These are phyloP conservation scores for Epichloe brachyelytri DNA, from an alignment of 2,329 filamentous ascomycete species.

Conservation along the genomic window DNA sequence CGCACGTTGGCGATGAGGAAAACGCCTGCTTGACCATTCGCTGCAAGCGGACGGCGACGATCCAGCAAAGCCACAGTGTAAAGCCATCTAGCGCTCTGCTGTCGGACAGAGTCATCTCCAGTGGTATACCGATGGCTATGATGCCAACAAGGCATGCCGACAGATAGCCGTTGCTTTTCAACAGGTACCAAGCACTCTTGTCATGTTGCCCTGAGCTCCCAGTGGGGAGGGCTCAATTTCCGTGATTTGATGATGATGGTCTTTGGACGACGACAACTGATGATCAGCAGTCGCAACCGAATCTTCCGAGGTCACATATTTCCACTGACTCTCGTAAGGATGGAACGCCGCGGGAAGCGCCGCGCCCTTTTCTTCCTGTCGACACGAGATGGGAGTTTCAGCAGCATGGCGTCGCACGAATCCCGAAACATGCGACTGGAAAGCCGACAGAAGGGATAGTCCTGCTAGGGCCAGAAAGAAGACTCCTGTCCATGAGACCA, in stretches of 20 bases:
- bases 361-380: background rate
- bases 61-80: constrained; percentile 37
- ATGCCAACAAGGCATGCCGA: constrained; percentile 20
- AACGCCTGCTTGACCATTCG: constrained; percentile 17
- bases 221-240: background rate
- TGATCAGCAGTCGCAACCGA: background rate
- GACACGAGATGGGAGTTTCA: background rate
- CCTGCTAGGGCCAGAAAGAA: constrained; percentile 15
- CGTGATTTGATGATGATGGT: background rate
- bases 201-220: background rate
- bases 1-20: constrained; percentile 4
- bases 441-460: background rate
- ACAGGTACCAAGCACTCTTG: constrained; percentile 4
- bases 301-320: constrained; percentile 1
- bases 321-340: background rate
- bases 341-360: background rate
- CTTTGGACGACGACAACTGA: background rate
- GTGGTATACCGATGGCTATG: constrained; percentile 27
- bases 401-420: background rate
- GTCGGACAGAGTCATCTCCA: constrained; percentile 20
- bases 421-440: background rate
- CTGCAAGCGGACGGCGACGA: constrained; percentile 26
- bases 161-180: constrained; percentile 12
- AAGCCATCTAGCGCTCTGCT: constrained; percentile 32
- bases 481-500: constrained; percentile 21